Evolutionary conservation across 495 filamentous ascomycete species (phyloP).

Genomic region (Podospora sp.): DNA sequence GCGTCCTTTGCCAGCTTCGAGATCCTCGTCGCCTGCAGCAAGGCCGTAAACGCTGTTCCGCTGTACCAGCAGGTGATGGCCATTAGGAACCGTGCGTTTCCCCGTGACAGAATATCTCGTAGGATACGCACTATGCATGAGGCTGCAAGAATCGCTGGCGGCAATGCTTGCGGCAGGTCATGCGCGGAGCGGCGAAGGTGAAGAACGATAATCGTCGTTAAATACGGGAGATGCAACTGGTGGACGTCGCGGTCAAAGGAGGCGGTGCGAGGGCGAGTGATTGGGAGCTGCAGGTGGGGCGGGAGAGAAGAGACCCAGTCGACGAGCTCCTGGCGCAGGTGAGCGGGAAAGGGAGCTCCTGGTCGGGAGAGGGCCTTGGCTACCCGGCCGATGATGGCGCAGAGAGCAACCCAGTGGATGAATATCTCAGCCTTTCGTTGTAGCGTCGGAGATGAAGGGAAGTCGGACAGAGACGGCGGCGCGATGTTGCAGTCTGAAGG

Average conservation of each 20-base stretch:
- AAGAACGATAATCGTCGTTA: conserved; percentile 42
- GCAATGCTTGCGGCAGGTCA: conserved; percentile 37
- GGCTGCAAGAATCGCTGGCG: conserved; percentile 41
- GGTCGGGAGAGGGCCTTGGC: conserved; percentile 38
- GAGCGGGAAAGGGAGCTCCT: conserved; percentile 22
- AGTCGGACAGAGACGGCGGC: conserved; percentile 37
- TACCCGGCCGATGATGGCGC: conserved; percentile 38
- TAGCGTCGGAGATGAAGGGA: conserved; percentile 23
- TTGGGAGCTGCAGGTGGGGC: conserved; percentile 37
- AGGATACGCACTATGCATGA: conserved; percentile 41
- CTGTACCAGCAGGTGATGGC: conserved; percentile 46
- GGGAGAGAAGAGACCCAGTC: conserved; percentile 39
- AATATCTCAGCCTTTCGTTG: conserved; percentile 39
- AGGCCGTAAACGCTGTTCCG: conserved; percentile 40
- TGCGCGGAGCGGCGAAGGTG: conserved; percentile 37
- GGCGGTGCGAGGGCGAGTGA: conserved; percentile 30
- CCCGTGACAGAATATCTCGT: conserved; percentile 38
- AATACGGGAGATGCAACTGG: conserved; percentile 42
- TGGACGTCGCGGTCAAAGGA: conserved; percentile 41
- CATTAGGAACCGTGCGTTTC: conserved; percentile 42
- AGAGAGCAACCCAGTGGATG: conserved; percentile 40
- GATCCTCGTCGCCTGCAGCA: conserved; percentile 39
- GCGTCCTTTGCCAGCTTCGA: conserved; percentile 33
- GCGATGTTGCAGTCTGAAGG: conserved; percentile 40
- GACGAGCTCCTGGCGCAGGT: conserved; percentile 37